Evolutionary conservation across 1,139 yeast species (phyloP).

Genomic region (Scheffersomyces cryptocercus): DNA sequence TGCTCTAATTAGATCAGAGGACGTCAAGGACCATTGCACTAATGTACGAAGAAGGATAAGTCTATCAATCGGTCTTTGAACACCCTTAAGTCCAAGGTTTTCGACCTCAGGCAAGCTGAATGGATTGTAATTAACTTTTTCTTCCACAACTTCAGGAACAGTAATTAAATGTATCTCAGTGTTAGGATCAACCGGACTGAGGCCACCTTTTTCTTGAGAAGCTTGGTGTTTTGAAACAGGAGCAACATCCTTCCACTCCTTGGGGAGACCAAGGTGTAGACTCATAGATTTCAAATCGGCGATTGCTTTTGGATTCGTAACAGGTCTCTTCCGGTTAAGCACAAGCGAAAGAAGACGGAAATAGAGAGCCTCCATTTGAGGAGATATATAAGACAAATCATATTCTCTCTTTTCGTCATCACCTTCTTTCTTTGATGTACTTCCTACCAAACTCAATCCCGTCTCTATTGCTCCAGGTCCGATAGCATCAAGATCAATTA

Average conservation of each 20-base stretch:
- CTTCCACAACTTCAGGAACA: constrained; percentile 15
- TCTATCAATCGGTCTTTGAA: constrained; percentile 45
- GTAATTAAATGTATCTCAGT: constrained; percentile 11
- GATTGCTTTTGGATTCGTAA: constrained; percentile 36
- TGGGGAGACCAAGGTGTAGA: constrained; percentile 20
- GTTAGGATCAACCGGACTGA: constrained; percentile 36
- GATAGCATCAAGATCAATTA: constrained; percentile 28
- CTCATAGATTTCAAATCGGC: constrained; percentile 40
- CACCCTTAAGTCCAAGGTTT: constrained; percentile 42
- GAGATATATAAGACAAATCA: constrained; percentile 21
- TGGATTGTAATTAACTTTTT: constrained; percentile 27
- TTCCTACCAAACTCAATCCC: constrained; percentile 40
- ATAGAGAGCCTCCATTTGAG: constrained; percentile 37
- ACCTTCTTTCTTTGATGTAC: neutral
- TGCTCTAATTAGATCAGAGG: constrained; percentile 44
- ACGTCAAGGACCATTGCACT: constrained; percentile 49
- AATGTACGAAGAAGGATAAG: constrained; percentile 47
- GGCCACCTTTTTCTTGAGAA: constrained; percentile 14
- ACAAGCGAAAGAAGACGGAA: constrained; percentile 36
- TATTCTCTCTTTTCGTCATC: neutral
- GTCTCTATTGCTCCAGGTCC: constrained; percentile 53
- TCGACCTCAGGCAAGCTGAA: constrained; percentile 42
- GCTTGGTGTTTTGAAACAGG: constrained; percentile 12
- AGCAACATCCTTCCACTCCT: constrained; percentile 16
- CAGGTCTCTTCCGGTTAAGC: constrained; percentile 42